Percentiles rank a stretch among this genome's conserved stretches.
These are phyloP conservation scores for Zychaea mexicana DNA, from an alignment of 371 early-diverging fungal species.

Conservation along the genomic window DNA sequence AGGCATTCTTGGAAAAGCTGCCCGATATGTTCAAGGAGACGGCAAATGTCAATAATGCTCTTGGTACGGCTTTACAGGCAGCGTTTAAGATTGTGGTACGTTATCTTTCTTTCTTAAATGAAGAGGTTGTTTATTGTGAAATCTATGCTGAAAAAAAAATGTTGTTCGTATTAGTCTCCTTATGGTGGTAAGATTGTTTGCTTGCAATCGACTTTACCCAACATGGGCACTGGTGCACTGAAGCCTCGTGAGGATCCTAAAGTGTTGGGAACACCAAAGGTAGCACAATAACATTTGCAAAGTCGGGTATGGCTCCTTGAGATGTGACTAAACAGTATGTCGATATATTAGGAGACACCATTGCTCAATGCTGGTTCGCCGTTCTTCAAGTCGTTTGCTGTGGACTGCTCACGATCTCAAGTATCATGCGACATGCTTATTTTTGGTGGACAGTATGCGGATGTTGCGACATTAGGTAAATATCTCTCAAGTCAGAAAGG, in stretches of 20 bases:
- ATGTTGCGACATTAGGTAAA: constrained; percentile 79
- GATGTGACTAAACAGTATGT: no score
- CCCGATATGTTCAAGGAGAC: constrained; percentile 86
- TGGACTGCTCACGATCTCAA: constrained; percentile 89
- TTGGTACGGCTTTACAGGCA: constrained; percentile 86
- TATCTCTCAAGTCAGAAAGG: neutral
- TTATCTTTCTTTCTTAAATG: neutral
- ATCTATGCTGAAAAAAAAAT: neutral
- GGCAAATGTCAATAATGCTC: constrained; percentile 74
- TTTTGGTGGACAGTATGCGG: constrained; percentile 37
- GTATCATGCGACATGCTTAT: constrained; percentile 93
- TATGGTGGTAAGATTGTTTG: constrained; percentile 92
- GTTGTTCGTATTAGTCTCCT: constrained; percentile 40
- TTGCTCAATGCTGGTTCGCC: constrained; percentile 80
- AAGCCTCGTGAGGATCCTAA: constrained; percentile 87
- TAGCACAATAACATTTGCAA: constrained; percentile 14
- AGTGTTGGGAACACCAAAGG: constrained; percentile 80
- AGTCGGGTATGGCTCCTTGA: neutral
- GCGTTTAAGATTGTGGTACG: constrained; percentile 81
- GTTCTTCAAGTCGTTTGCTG: constrained; percentile 95
- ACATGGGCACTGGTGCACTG: constrained; percentile 75
- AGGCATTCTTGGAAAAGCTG: constrained; percentile 72
- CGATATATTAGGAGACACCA: constrained; percentile 71
- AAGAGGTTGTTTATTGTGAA: neutral
- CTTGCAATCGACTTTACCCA: constrained; percentile 83